Conservation (phyloP, 208 protist genomes). For the Spongospora subterranea region DNA sequence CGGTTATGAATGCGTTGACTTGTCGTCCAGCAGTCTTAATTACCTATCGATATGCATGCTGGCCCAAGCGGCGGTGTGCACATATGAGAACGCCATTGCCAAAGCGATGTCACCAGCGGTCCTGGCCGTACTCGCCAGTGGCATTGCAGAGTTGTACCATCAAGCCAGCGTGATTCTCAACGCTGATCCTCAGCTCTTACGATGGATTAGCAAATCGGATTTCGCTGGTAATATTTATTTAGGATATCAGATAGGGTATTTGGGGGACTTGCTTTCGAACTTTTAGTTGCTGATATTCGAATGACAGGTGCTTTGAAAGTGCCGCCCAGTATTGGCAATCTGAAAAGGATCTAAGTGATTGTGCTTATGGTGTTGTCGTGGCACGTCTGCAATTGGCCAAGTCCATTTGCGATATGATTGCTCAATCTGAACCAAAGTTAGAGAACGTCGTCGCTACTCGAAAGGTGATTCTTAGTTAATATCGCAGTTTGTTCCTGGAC, state of each 20-base stretch:
- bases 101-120: conserved; percentile 21
- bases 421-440: background rate
- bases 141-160: background rate
- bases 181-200: background rate
- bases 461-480: background rate
- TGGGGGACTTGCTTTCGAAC: background rate
- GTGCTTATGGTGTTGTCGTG: conserved; percentile 2
- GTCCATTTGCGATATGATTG: background rate
- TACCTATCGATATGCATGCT: conserved; percentile 28
- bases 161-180: background rate
- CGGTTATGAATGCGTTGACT: background rate
- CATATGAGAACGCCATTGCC: background rate
- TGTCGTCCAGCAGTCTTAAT: background rate
- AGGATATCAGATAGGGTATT: conserved; percentile 2
- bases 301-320: background rate
- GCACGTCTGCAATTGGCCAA: conserved; percentile 4
- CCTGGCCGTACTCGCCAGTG: background rate
- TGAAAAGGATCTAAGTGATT: background rate
- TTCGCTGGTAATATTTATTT: background rate
- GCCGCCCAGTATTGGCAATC: conserved; percentile 52
- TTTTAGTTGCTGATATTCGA: background rate
- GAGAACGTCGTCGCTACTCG: background rate
- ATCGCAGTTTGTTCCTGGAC: background rate
- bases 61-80: background rate
- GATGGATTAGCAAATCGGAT: conserved; percentile 11